These are phyloP conservation scores for Acmispon strigosus DNA, from an alignment of 306 rosid species.

Conservation along the genomic window DNA sequence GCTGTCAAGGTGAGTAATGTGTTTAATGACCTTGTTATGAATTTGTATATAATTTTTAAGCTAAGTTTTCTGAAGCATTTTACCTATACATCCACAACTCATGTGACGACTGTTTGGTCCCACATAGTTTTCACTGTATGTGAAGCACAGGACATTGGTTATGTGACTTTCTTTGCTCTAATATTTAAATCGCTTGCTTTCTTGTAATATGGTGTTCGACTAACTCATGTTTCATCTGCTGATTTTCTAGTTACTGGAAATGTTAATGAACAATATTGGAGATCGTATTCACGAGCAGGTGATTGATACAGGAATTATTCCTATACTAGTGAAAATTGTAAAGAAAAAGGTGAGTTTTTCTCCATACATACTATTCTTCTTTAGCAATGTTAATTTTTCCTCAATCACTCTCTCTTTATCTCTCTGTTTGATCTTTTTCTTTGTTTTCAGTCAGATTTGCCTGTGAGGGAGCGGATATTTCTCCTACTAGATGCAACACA, in stretches of 20 bases:
- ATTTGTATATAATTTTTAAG: not conserved
- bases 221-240: slow-evolving; percentile 14
- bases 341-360: slow-evolving; percentile 76
- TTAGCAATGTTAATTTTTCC: not conserved
- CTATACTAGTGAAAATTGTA: slow-evolving; percentile 82
- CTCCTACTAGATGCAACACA: slow-evolving; percentile 95
- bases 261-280: slow-evolving; percentile 95
- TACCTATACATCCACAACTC: not conserved
- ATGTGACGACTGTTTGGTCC: not conserved
- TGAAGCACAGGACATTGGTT: slow-evolving; percentile 12
- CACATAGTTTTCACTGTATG: not conserved
- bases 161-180: not conserved
- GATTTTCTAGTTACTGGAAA: slow-evolving; percentile 75
- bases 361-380: not conserved
- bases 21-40: slow-evolving; percentile 17
- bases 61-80: slow-evolving; percentile 3
- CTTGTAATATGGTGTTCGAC: slow-evolving; percentile 1
- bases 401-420: not conserved
- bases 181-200: slow-evolving; percentile 3
- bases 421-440: not conserved
- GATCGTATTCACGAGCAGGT: slow-evolving; percentile 75
- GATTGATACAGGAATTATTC: slow-evolving; percentile 64
- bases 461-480: slow-evolving; percentile 79
- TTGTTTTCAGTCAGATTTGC: slow-evolving; percentile 69
- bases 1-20: slow-evolving; percentile 82